Evolutionary conservation across 495 filamentous ascomycete genomes (phyloP).

Genomic region (Hyaloscypha hepaticicola): DNA sequence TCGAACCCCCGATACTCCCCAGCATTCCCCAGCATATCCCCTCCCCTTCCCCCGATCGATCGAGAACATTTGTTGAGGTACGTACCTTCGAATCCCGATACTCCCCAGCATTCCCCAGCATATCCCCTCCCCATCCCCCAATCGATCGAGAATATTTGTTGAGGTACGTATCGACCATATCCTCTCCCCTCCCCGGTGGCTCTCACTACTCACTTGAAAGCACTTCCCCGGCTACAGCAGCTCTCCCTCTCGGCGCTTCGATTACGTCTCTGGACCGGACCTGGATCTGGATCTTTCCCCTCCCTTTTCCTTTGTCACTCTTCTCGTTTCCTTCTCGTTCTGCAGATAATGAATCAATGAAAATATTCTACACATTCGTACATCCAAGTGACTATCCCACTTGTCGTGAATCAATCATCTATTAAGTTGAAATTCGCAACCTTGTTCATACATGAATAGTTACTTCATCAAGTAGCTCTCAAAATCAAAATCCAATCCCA

Average conservation of each 20-base stretch:
- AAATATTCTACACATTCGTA: constrained; percentile 1
- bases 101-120: constrained; percentile 11
- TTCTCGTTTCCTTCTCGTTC: not conserved
- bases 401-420: too few species aligned
- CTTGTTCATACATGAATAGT: too few species aligned
- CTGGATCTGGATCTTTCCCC: constrained; percentile 9
- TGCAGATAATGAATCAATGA: constrained; percentile 9
- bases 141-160: not conserved
- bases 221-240: constrained; percentile 6
- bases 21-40: constrained; percentile 9
- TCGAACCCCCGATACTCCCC: constrained; percentile 10
- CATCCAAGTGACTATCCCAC: not conserved
- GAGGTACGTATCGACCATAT: constrained; percentile 6
- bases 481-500: too few species aligned
- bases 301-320: not conserved
- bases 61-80: constrained; percentile 19
- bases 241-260: not conserved
- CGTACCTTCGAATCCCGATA: constrained; percentile 19
- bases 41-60: not conserved
- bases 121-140: not conserved
- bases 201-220: constrained; percentile 29
- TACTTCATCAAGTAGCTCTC: too few species aligned
- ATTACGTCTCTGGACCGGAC: constrained; percentile 3
- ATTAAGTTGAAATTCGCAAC: not conserved
- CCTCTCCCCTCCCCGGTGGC: not conserved